Base-by-base conservation (phyloP, 805 yeast genomes). In the Candida qinlingensis region DNA sequence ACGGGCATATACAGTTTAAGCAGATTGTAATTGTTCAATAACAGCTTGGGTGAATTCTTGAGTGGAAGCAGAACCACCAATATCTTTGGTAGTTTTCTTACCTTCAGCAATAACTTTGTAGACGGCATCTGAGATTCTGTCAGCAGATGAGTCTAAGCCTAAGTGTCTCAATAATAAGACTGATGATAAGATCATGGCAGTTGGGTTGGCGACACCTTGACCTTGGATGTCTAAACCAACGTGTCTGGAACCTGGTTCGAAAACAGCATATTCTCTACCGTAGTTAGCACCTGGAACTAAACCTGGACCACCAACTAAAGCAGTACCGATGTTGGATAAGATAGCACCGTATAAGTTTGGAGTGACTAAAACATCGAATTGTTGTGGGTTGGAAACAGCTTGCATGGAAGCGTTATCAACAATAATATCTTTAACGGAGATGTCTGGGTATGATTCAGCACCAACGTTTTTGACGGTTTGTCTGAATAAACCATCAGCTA, bases 171-270 rank as follows among this genome's bases (percentile, higher is more conserved):
- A 81, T 84, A 92, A 71, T 85, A 92, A 82, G 55, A 91, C 74
- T 41, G 96, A 80, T 51, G 97, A 88, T 64, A 94, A 77, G 63
- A 92, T 86, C 92, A 92, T 86, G 60, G 97, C 98, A 54, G 97
- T 88, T 69, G 99, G 99, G 83, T 92, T 92, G 57, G 98, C 98
- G 56, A 88, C 79, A 77, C 89, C 87, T 73, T 87, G 81, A 67
- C 96, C 97, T 78, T 87, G 79, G 70, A 94, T 87, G 72, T 92
- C 97, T 62, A 92, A 79, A 73, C 98, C 98, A 64, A 91, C 98
- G 77, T 91, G 98, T 80, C 99, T 87, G 76, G 97, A 91, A 74
- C 98, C 99, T 64, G 99, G 98, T 79, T 92, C 99, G 72, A 94
- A 92, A 54, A 92, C 95, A 49, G 98, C 98, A 70, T 85, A 85